Conservation (phyloP, 1,284 basidiomycete species). For the Filobasidium uniguttulatum region DNA sequence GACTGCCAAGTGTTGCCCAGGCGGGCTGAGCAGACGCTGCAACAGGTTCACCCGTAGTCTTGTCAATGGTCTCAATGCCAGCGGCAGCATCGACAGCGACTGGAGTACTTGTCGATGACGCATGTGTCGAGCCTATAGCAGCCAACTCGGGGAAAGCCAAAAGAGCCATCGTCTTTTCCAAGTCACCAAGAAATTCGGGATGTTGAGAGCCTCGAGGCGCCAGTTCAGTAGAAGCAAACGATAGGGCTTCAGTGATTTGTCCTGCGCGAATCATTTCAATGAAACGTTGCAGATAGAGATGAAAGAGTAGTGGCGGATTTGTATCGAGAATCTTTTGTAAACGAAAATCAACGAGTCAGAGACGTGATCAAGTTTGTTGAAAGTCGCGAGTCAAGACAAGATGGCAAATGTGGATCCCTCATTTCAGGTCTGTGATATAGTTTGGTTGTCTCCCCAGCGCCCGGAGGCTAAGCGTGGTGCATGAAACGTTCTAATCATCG, state of each 20-base stretch:
- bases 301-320: conserved; percentile 78
- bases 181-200: conserved; percentile 77
- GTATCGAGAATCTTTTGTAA: conserved; percentile 74
- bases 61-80: background rate
- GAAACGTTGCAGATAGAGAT: conserved; percentile 69
- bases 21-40: conserved; percentile 15
- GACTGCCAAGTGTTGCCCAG: conserved; percentile 31
- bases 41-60: background rate
- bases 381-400: background rate
- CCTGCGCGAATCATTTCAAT: conserved; percentile 87
- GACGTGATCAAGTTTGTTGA: background rate
- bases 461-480: conserved; percentile 89
- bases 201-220: conserved; percentile 90
- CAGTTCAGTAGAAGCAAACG: conserved; percentile 83
- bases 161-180: conserved; percentile 90
- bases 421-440: conserved; percentile 39
- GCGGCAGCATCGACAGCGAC: conserved; percentile 5
- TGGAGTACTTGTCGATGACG: conserved; percentile 22
- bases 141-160: conserved; percentile 62
- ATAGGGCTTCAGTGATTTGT: conserved; percentile 60
- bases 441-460: conserved; percentile 34
- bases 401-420: conserved; percentile 24
- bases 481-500: conserved; percentile 84
- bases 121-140: conserved; percentile 29
- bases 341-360: background rate